A percentile compares a stretch with the other conserved stretches of the same genome.
Conservation (phyloP, 202 grass and related monocot species). For the Zizania palustris region DNA sequence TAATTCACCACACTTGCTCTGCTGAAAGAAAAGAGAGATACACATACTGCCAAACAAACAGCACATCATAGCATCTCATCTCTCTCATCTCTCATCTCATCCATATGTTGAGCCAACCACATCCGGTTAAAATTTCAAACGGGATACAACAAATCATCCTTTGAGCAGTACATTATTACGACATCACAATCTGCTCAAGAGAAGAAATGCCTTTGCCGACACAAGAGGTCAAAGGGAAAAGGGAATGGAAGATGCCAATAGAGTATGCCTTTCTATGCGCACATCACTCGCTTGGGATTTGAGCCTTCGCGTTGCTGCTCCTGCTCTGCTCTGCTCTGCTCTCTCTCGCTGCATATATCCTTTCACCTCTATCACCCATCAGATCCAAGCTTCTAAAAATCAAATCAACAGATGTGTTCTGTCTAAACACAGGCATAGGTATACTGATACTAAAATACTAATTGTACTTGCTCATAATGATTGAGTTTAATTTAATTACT, state of each 20-base stretch:
- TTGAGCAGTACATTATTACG: not conserved
- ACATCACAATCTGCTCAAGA: slow-evolving; percentile 4
- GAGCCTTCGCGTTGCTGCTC: not conserved
- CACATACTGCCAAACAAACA: slow-evolving; percentile 27
- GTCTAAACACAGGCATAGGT: no score
- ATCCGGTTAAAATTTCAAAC: slow-evolving; percentile 24
- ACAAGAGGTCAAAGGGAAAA: slow-evolving; percentile 42
- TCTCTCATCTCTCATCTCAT: not conserved
- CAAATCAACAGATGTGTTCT: no score
- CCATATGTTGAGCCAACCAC: not conserved
- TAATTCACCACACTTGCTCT: not conserved
- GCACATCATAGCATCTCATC: not conserved
- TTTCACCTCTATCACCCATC: not conserved
- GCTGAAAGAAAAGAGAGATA: slow-evolving; percentile 48
- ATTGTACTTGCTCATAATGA: no score
- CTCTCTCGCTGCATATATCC: not conserved
- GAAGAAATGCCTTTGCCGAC: not conserved
- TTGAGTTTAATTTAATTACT: no score
- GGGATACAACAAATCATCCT: slow-evolving; percentile 9
- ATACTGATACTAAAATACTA: not conserved
- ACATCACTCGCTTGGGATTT: slow-evolving; percentile 40
- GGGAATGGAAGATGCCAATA: slow-evolving; percentile 35
- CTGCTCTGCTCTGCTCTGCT: not conserved
- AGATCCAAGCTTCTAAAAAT: no score
- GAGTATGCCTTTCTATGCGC: slow-evolving; percentile 27